Evolutionary conservation across 2,329 filamentous ascomycete species (phyloP), one percentile per base, ranked within the genome.

Genomic region (Botrytis galanthina): DNA sequence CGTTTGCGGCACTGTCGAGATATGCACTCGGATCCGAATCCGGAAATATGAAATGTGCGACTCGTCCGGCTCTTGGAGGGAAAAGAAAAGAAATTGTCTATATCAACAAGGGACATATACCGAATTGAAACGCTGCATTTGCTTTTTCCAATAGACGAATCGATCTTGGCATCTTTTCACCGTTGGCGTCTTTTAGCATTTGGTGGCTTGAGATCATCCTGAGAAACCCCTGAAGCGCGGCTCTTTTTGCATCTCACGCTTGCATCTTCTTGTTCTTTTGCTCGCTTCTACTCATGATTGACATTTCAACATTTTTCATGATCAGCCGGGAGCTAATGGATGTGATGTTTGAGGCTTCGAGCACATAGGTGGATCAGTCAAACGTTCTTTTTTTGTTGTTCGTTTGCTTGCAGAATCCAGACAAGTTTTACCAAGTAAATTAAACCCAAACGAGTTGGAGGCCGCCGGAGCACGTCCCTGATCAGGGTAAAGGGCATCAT

Each of bases 21-120:
- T 71, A 75, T 77, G 76, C 76, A 76, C n/a, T 74, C 71, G 48
- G 39, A 72, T 76, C 77, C 70, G 70, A 73, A 75, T 74, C 20
- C 51, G 64, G 74, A 54, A 44, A 66, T 44, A 32, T 39, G 44
- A n/a, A n/a, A 44, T 57, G 20, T 22, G 16, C 14, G 18, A 32
- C 44, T 66, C 44, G 42, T 71, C 16, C 69, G 44, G 59, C 32
- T 48, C 32, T n/a, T 46, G 44, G 35, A 32, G 12, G 59, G 29
- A 32, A 68, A 57, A 32, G 37, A 57, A 57, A 51, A 32, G 35
- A 57, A 42, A 68, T 57, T 57, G 37, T 54, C 35, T n/a, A 42
- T 39, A 39, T 68, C 22, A 29, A 48, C 46, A 42, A 39, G 46
- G 48, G 37, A 42, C 35, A 22, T 64, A 1, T 39, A 37, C 60